Conservation (phyloP, 257 asterid species). For the Gentiana dahurica region DNA sequence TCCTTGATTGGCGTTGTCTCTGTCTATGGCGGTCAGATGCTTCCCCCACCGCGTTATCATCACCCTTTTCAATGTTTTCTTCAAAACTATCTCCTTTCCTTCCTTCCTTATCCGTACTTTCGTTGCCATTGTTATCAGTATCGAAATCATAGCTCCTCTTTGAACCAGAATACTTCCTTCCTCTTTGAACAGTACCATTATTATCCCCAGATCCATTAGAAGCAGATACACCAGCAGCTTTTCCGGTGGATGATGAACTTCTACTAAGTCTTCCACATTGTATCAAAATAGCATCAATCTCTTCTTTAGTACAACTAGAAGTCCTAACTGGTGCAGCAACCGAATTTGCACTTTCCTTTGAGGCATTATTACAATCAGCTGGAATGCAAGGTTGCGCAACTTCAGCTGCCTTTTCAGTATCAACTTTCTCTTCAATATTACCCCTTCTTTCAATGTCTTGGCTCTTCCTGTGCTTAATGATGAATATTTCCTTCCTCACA, state of each 20-base stretch:
- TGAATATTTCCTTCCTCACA: conserved; percentile 60
- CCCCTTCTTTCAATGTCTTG: conserved; percentile 47
- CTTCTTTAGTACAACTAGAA: conserved; percentile 91
- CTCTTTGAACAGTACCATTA: conserved; percentile 13
- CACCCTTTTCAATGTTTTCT: conserved; percentile 16
- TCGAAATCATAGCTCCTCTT: conserved; percentile 96
- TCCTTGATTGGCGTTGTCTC: conserved; percentile 40
- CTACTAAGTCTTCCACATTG: conserved; percentile 97
- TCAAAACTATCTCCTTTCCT: conserved; percentile 13
- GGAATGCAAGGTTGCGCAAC: conserved; percentile 16
- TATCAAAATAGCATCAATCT: conserved; percentile 84
- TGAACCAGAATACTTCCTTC: conserved; percentile 74
- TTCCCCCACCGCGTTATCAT: conserved; percentile 39
- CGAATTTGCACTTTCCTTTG: conserved; percentile 7
- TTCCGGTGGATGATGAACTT: conserved; percentile 73
- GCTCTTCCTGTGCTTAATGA: conserved; percentile 72
- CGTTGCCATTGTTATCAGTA: conserved; percentile 28
- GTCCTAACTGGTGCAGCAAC: conserved; percentile 60
- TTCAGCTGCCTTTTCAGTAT: conserved; percentile 20
- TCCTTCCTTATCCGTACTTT: not conserved
- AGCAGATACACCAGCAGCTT: conserved; percentile 13
- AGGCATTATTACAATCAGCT: conserved; percentile 4
- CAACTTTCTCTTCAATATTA: conserved; percentile 39
- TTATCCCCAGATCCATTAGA: conserved; percentile 29
- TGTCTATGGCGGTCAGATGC: conserved; percentile 53